Evolutionary conservation across 2,329 filamentous ascomycete species (phyloP).

Genomic region (Fusarium bactridioides): DNA sequence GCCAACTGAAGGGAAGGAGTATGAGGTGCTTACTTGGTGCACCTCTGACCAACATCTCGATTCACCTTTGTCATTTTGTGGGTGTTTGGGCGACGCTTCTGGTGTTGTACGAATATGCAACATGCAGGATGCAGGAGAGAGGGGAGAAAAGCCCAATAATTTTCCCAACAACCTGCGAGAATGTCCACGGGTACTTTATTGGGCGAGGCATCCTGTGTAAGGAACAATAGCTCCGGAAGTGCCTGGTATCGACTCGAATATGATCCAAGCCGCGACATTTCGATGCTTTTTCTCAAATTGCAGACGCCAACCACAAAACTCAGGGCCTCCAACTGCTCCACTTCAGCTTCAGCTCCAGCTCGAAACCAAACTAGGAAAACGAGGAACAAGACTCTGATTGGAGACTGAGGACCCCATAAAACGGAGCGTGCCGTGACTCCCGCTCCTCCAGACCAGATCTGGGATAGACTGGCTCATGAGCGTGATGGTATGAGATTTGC

Average conservation of each 20-base stretch:
- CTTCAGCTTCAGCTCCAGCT: conserved; percentile 11
- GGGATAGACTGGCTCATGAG: conserved; percentile 16
- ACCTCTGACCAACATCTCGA: neutral
- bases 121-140: neutral
- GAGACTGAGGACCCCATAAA: neutral
- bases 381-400: conserved; percentile 29
- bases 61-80: neutral
- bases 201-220: neutral
- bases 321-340: neutral
- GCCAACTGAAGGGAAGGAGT: conserved; percentile 4
- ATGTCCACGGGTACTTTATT: neutral
- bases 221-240: neutral
- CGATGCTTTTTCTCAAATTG: neutral
- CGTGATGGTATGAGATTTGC: neutral
- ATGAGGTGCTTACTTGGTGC: neutral
- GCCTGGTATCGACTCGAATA: neutral
- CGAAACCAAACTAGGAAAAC: neutral
- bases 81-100: neutral
- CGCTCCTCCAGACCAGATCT: conserved; percentile 28
- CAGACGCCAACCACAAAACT: neutral
- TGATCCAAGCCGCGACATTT: neutral
- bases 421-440: conserved; percentile 40
- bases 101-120: neutral
- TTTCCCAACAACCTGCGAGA: neutral
- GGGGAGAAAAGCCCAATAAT: neutral